phyloP scores from a whole-genome alignment of 805 yeast species.

The Debaryomyces maramus region DNA sequence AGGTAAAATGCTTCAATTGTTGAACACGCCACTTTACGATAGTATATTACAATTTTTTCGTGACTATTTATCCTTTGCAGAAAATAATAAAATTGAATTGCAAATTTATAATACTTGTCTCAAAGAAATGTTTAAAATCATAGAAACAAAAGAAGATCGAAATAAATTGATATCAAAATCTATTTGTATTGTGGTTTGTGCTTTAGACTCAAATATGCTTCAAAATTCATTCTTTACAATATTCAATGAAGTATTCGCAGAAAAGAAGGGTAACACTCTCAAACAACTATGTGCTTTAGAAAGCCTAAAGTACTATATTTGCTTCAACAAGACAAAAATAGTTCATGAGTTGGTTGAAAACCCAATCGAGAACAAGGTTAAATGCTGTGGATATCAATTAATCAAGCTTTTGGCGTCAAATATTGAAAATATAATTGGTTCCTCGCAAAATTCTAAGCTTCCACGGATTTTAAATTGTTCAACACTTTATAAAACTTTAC shows the following conservation, averaged over 20 bases:
- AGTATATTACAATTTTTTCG: slow-evolving; percentile 1
- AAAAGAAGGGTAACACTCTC: background rate
- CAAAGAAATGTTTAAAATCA: slow-evolving; percentile 1
- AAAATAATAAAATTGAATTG: slow-evolving; percentile 4
- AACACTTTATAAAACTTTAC: background rate
- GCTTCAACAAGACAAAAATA: slow-evolving; percentile 12
- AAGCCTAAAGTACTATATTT: slow-evolving; percentile 14
- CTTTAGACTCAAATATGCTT: slow-evolving; percentile 10
- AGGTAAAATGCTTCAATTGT: background rate
- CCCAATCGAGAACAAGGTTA: slow-evolving; percentile 12
- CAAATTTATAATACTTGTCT: slow-evolving; percentile 5
- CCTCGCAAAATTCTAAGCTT: background rate
- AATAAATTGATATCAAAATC: slow-evolving; percentile 7
- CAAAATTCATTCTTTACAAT: slow-evolving; percentile 7
- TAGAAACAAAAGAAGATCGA: slow-evolving; percentile 3
- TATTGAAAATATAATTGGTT: slow-evolving; percentile 1
- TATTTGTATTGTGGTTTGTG: slow-evolving; percentile 8
- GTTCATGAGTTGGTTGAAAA: slow-evolving; percentile 8
- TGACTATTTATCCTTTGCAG: slow-evolving; percentile 12
- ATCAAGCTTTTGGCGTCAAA: slow-evolving; percentile 3
- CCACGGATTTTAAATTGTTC: background rate
- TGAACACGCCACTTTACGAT: background rate
- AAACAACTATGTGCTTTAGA: slow-evolving; percentile 6
- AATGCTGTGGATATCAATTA: slow-evolving; percentile 11
- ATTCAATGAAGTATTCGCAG: slow-evolving; percentile 5